Base-by-base conservation (phyloP, 1,284 basidiomycete species). In the Rhizoctonia solani region DNA sequence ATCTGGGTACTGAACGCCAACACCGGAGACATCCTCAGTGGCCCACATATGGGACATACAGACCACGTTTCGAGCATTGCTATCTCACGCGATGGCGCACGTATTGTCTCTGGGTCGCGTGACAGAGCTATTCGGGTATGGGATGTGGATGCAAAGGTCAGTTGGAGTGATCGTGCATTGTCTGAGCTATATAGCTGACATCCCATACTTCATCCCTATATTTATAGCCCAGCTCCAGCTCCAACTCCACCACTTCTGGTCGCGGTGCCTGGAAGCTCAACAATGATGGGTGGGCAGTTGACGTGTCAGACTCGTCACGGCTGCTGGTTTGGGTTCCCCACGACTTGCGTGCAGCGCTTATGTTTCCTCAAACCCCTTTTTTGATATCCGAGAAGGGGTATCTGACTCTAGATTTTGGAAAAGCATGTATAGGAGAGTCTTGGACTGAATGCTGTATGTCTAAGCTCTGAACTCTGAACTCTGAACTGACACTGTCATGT, bases 231-330 rank as follows among this genome's bases (percentile, higher is more conserved):
- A n/a, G n/a, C n/a, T n/a, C n/a, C n/a, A 39, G 37, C 16, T 16
- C 16, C 16, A 39, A 8, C 8, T 39, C 37, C 9, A 16, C 37
- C 3, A 14, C 66, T 5, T 70, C 53, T 27, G 63, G 56, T 8
- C 39, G 55, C n/a, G 69, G 68, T 69, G 56, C 68, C 19, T 55
- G 54, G 54, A 27, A 13, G 21, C 21, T 55, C 11, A 39, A 25
- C n/a, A 23, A 39, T 2, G 34, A 27, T n/a, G 54, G 54, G 11
- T 55, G 54, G 54, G 34, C 42, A n/a, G n/a, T n/a, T n/a, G n/a
- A n/a, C n/a, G 3, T 55, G 9, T 19, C 19, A 9, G 16, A 39
- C 3, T 4, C 23, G n/a, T 39, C 34, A 16, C 4, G 32, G 4
- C 39, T 16, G 19, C 13, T 44, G 11, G 9, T 56, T 3, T 54